A percentile compares a stretch with the other conserved stretches of the same genome.
These are phyloP conservation scores for Podaxis pistillaris DNA, from an alignment of 768 basidiomycete genomes.

Conservation along the genomic window DNA sequence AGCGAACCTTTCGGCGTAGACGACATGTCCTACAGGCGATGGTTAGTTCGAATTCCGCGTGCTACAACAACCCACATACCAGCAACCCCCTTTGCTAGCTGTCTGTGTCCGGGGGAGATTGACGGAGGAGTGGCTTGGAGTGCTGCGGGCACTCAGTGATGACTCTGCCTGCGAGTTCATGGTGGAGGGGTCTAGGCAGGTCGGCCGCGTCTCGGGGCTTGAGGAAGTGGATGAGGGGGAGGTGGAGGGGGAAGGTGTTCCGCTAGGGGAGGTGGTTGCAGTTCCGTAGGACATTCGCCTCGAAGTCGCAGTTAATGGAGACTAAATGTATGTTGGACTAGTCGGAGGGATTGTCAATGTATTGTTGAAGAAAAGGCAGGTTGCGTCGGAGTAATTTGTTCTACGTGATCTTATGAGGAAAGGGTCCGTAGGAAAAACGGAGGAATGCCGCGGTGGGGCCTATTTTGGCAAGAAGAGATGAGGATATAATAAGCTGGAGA, in stretches of 20 bases:
- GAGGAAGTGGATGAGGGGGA: constrained; percentile 45
- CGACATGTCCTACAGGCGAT: constrained; percentile 69
- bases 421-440: constrained; percentile 35
- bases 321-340: constrained; percentile 18
- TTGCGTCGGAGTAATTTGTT: constrained; percentile 35
- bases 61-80: constrained; percentile 44
- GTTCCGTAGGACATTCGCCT: constrained; percentile 49
- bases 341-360: constrained; percentile 23
- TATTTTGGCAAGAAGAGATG: constrained; percentile 32
- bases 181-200: constrained; percentile 34
- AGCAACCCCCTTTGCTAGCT: constrained; percentile 75
- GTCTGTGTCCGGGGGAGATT: constrained; percentile 53
- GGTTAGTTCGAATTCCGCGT: constrained; percentile 15
- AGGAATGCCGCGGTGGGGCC: constrained; percentile 27
- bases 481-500: constrained; percentile 27
- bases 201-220: constrained; percentile 41
- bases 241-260: constrained; percentile 48
- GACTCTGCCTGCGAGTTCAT: constrained; percentile 29
- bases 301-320: constrained; percentile 14
- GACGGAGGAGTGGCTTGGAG: constrained; percentile 44
- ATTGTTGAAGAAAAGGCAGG: constrained; percentile 31
- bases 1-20: constrained; percentile 71
- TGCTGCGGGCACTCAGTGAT: constrained; percentile 35
- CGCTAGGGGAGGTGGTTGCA: constrained; percentile 42
- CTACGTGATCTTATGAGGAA: constrained; percentile 33